A percentile compares a stretch with the other conserved stretches of the same genome.
These are phyloP conservation scores for Ceratocystis harringtonii DNA, from an alignment of 2,329 filamentous ascomycete species.

Conservation along the genomic window DNA sequence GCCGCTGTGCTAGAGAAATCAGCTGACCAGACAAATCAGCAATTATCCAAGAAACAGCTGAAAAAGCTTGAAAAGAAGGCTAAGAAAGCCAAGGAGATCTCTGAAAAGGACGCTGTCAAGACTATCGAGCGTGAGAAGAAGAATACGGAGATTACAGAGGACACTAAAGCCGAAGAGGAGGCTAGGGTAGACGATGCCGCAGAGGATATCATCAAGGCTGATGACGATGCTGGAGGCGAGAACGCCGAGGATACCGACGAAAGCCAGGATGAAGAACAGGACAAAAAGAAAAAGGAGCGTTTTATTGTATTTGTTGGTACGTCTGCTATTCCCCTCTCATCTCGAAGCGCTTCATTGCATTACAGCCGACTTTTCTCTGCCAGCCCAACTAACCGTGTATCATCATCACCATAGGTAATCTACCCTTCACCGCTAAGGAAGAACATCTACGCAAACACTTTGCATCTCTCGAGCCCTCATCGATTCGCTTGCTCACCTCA, in stretches of 20 bases:
- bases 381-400: conserved; percentile 5
- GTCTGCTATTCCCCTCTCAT: conserved; percentile 18
- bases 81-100: conserved; percentile 23
- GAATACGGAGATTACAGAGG: conserved; percentile 19
- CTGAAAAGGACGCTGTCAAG: conserved; percentile 23
- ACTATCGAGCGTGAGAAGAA: conserved; percentile 17
- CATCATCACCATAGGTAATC: conserved; percentile 48
- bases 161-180: conserved; percentile 15
- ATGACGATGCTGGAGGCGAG: conserved; percentile 21
- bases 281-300: conserved; percentile 29
- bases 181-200: conserved; percentile 16
- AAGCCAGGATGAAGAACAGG: conserved; percentile 22
- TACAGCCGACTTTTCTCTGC: conserved; percentile 10
- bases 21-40: neutral
- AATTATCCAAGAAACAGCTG: conserved; percentile 23
- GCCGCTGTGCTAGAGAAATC: conserved; percentile 11
- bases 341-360: conserved; percentile 7
- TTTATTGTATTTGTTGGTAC: conserved; percentile 67
- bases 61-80: conserved; percentile 23
- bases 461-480: conserved; percentile 52
- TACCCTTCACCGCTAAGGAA: conserved; percentile 68
- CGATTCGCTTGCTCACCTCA: conserved; percentile 59
- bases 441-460: conserved; percentile 62
- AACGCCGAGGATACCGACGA: conserved; percentile 20
- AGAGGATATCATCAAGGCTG: conserved; percentile 20